Evolutionary conservation across 2,329 filamentous ascomycete genomes (phyloP).

Genomic region (Ophidiomyces ophidiicola): DNA sequence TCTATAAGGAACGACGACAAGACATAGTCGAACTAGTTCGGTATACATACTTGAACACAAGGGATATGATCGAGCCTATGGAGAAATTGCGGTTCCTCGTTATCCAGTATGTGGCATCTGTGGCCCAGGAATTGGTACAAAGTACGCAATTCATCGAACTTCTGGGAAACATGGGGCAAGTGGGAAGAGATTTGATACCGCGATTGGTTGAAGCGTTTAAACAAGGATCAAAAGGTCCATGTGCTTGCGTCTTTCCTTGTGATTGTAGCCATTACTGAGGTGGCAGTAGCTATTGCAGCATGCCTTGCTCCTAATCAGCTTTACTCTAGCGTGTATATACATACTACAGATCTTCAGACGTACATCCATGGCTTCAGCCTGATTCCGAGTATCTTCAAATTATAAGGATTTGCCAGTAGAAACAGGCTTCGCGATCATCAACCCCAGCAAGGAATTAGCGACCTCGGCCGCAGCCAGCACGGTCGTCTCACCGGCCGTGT

Average conservation of each 20-base stretch:
- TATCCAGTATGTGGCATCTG: neutral
- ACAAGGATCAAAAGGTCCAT: no score
- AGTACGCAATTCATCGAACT: no score
- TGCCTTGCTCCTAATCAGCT: no score
- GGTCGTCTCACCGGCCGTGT: conserved; percentile 67
- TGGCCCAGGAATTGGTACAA: neutral
- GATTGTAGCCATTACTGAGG: no score
- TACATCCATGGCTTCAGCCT: neutral
- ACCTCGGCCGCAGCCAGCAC: conserved; percentile 73
- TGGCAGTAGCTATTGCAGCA: no score
- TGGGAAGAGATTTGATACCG: no score
- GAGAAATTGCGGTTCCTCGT: neutral
- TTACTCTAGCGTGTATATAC: no score
- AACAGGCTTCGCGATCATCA: conserved; percentile 35
- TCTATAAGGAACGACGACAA: conserved; percentile 22
- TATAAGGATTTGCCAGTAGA: neutral
- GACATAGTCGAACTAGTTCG: conserved; percentile 13
- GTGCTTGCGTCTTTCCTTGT: no score
- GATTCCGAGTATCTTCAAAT: neutral
- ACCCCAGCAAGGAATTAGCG: conserved; percentile 70
- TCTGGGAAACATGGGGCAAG: no score
- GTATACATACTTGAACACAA: conserved; percentile 50
- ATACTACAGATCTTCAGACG: no score
- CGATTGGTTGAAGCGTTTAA: no score
- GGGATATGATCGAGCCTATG: conserved; percentile 17